Evolutionary conservation across 2,329 filamentous ascomycete species (phyloP), one percentile per base, ranked within the genome.

Genomic region (Nakataea oryzae): DNA sequence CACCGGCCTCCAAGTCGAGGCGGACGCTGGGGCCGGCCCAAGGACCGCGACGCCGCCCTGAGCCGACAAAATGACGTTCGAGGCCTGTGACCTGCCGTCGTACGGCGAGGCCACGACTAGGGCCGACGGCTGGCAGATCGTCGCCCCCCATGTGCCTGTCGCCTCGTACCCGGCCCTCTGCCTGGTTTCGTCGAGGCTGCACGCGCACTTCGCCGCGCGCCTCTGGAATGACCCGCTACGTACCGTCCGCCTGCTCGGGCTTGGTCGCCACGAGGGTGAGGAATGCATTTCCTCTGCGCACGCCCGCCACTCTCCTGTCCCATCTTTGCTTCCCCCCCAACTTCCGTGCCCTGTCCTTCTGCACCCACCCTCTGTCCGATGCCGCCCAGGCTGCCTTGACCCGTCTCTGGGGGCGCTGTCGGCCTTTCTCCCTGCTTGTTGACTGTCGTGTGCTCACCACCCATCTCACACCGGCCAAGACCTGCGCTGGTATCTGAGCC

Each of bases 141-240:
- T 77, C 14, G 79, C 76, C 8, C 76, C 79, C 1, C 79, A 78
- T 65, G 65, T 83, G 58, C 67, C 70, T 2, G 65, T 74, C 55
- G 62, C 67, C 7, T 75, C 81, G 66, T 80, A 79, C 66, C 67
- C 72, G 28, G 69, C 70, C 9, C 76, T 84, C 56, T 83, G 80
- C 67, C 75, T 76, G 50, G 81, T 85, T 12, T 78, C 74, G 58
- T 71, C 67, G 54, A 75, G 73, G 12, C 83, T 81, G 66, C 77
- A 79, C 72, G 62, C 66, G 55, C 70, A 76, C 26, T 85, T 86
- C 67, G 78, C 78, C 5, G 79, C 81, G 26, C 76, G 74, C 5
- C 70, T 85, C 24, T 86, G 82, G 83, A 73, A 73, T 64, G 77
- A 84, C 66, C 74, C 82, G 13, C 68, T 84, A 24, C 67, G 71